phyloP scores from a whole-genome alignment of 1,284 basidiomycete genomes.

The Marasmius oreades region DNA sequence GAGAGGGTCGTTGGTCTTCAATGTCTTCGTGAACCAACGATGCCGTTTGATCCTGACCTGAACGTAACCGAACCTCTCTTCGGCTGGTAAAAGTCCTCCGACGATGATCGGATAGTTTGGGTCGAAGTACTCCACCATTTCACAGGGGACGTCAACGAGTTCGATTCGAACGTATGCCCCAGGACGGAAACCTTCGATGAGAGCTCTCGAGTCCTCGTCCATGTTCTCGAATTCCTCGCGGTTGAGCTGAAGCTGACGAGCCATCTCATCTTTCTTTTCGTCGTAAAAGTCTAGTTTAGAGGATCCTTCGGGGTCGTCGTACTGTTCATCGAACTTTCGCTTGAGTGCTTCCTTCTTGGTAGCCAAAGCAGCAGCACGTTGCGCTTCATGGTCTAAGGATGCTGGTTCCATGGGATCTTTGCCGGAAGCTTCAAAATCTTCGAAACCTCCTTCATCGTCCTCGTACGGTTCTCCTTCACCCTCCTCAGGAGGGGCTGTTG shows the following conservation, averaged over 20 bases:
- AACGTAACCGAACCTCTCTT: constrained; percentile 90
- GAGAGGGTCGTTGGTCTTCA: constrained; percentile 97
- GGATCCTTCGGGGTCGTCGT: constrained; percentile 85
- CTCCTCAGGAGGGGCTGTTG: constrained; percentile 31
- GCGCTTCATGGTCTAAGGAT: constrained; percentile 31
- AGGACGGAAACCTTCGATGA: constrained; percentile 89
- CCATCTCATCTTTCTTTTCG: constrained; percentile 89
- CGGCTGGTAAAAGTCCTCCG: constrained; percentile 88
- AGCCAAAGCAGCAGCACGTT: constrained; percentile 59
- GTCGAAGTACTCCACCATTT: constrained; percentile 93
- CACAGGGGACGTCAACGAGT: constrained; percentile 80
- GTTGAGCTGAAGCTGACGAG: constrained; percentile 83
- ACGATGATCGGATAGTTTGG: constrained; percentile 89
- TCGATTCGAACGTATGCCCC: constrained; percentile 96
- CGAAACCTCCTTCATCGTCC: constrained; percentile 41
- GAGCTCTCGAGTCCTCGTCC: constrained; percentile 74
- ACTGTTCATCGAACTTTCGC: constrained; percentile 95
- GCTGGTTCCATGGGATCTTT: constrained; percentile 27
- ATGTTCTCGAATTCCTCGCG: constrained; percentile 83
- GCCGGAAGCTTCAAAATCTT: constrained; percentile 39
- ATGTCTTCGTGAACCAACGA: constrained; percentile 88
- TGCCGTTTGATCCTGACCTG: constrained; percentile 97
- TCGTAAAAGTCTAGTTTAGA: constrained; percentile 85
- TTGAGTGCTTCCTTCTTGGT: constrained; percentile 92
- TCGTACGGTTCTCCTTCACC: constrained; percentile 46